Evolutionary conservation across 1,284 basidiomycete genomes (phyloP), one percentile per base, ranked within the genome.

Genomic region (Entoloma clypeatum): DNA sequence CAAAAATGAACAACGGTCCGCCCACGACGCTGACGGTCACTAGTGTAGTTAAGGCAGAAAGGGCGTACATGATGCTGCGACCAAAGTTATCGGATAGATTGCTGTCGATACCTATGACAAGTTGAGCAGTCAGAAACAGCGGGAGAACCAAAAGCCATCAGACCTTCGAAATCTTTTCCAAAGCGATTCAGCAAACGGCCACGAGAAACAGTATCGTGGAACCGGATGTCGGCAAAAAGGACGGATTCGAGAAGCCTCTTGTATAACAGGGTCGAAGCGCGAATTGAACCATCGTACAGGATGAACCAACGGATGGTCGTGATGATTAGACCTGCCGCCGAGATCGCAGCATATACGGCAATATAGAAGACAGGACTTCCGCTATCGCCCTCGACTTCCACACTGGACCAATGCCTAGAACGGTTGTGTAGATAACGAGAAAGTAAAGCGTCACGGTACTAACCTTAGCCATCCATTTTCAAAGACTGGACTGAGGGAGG

Each of bases 151-250:
- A 22, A 22, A 39, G 7, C 16, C n/a, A 8, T 38, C 53, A n/a
- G 46, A 80, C 83, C 87, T 68, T 96, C 92, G 45, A 95, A 90
- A 58, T 96, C 93, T 60, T 96, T 95, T 28, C 92, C 90, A 54
- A 96, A 95, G 26, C 92, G 75, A 59, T 95, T 94, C 26, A 94
- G 65, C 5, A 94, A 67, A 9, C 91, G 79, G 5, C 92, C 92
- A 32, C 90, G 79, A 36, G 85, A 89, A 3, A 92, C 81, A 0
- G 92, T 96, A 57, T 97, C 93, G 56, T 95, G 93, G 75, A 96
- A 96, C 18, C 92, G 80, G 38, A 96, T 82, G 29, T 91, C 82
- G 1, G 94, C 92, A 53, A 93, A 93, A 1, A 99, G 68, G 7
- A 98, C 84, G 0, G 84, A 67, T 58, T 92, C 84, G 28, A 98